Evolutionary conservation across 805 yeast genomes (phyloP).

Genomic region (Nematodospora valgi): DNA sequence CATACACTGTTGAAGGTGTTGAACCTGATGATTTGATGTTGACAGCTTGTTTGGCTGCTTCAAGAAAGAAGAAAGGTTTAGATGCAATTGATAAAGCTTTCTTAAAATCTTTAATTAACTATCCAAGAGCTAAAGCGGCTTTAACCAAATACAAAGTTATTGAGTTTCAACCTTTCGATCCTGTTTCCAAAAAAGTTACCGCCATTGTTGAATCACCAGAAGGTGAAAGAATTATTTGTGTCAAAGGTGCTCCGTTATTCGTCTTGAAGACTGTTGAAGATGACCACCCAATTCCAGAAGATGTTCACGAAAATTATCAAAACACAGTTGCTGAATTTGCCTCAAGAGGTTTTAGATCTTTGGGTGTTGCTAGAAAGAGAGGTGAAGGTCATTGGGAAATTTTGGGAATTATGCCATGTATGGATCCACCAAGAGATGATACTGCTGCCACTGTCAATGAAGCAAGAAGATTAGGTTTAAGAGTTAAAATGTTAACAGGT

Average conservation of each 20-base stretch:
- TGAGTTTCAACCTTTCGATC: slow-evolving; percentile 97
- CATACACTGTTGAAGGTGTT: slow-evolving; percentile 97
- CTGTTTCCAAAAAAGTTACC: slow-evolving; percentile 94
- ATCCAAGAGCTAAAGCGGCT: slow-evolving; percentile 92
- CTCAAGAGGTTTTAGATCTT: slow-evolving; percentile 96
- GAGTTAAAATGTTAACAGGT: slow-evolving; percentile 98
- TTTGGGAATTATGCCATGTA: slow-evolving; percentile 96
- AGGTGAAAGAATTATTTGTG: slow-evolving; percentile 93
- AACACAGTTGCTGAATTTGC: slow-evolving; percentile 97
- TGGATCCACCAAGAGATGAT: slow-evolving; percentile 99
- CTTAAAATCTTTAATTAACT: slow-evolving; percentile 80
- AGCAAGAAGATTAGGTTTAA: slow-evolving; percentile 86
- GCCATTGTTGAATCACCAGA: slow-evolving; percentile 95
- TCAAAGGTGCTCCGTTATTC: slow-evolving; percentile 97
- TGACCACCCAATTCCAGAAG: slow-evolving; percentile 95
- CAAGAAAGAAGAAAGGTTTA: slow-evolving; percentile 97
- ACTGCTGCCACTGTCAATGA: slow-evolving; percentile 92
- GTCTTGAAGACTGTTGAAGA: slow-evolving; percentile 95
- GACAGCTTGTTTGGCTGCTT: slow-evolving; percentile 97
- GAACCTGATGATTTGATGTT: slow-evolving; percentile 94
- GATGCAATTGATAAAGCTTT: slow-evolving; percentile 97
- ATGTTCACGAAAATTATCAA: slow-evolving; percentile 89
- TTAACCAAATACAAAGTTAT: slow-evolving; percentile 90
- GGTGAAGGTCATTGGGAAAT: slow-evolving; percentile 99
- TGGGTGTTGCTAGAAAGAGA: slow-evolving; percentile 98